Conservation (phyloP, 2,329 filamentous ascomycete genomes). For the Cercospora sojina region DNA sequence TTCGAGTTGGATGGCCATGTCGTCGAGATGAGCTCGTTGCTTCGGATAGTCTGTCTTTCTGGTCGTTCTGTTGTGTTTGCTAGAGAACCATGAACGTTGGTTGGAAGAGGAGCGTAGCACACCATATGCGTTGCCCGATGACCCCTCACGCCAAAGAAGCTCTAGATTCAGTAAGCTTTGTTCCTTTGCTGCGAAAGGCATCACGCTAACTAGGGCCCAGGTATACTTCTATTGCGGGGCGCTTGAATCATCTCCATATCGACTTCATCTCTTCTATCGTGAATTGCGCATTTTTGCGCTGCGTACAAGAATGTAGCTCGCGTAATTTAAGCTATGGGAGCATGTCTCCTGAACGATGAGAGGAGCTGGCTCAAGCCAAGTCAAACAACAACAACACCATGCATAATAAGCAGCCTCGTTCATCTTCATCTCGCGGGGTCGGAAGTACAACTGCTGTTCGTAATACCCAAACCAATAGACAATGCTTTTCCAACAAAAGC, state of each 20-base stretch:
- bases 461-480: background rate
- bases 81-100: too few species aligned
- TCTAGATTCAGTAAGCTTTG: conserved; percentile 1
- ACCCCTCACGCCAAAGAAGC: background rate
- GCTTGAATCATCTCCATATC: background rate
- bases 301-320: background rate
- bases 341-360: conserved; percentile 13
- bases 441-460: background rate
- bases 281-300: background rate
- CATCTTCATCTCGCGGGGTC: background rate
- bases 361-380: background rate
- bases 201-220: background rate
- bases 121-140: background rate
- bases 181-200: background rate
- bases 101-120: background rate
- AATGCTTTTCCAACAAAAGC: background rate
- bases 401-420: background rate
- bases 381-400: conserved; percentile 11
- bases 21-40: background rate
- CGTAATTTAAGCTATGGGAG: conserved; percentile 10
- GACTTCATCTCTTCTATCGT: background rate
- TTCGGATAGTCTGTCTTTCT: background rate
- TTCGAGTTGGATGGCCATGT: conserved; percentile 1
- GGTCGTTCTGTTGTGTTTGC: background rate
- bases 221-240: background rate